Evolutionary conservation across 495 filamentous ascomycete genomes (phyloP).

Genomic region (Extremus antarcticus): DNA sequence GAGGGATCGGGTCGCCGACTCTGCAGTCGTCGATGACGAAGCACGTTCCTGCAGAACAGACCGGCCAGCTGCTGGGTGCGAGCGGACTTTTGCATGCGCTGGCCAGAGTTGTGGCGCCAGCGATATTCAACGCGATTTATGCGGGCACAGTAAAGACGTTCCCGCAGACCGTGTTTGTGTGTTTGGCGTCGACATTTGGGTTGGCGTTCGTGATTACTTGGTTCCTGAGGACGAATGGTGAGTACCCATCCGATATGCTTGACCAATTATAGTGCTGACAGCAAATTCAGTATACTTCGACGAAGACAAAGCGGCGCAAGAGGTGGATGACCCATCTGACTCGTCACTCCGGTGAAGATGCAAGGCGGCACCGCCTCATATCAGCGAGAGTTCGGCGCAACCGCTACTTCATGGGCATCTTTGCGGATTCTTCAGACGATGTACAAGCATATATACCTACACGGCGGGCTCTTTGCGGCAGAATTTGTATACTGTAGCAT

Average conservation of each 20-base stretch:
- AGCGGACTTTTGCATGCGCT: constrained; percentile 76
- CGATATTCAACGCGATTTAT: constrained; percentile 77
- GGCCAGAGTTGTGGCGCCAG: constrained; percentile 65
- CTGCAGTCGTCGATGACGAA: constrained; percentile 77
- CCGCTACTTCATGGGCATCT: no score
- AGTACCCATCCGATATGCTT: constrained; percentile 21
- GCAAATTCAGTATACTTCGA: constrained; percentile 3
- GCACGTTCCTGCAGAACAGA: constrained; percentile 69
- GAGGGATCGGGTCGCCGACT: constrained; percentile 74
- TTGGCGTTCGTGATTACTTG: constrained; percentile 54
- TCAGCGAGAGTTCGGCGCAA: no score
- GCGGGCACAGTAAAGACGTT: constrained; percentile 65
- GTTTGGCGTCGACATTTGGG: constrained; percentile 54
- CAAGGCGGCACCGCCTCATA: background rate
- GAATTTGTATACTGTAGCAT: no score
- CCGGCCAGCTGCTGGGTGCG: constrained; percentile 78
- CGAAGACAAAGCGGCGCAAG: constrained; percentile 2
- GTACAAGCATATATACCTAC: no score
- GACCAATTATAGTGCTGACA: background rate
- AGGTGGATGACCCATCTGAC: background rate
- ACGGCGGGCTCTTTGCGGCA: no score
- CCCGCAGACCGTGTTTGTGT: constrained; percentile 73
- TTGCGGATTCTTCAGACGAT: no score
- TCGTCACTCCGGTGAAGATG: background rate
- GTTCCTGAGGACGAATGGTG: constrained; percentile 63